phyloP scores from a whole-genome alignment of 768 basidiomycete genomes.

The Boletus rubropictus region DNA sequence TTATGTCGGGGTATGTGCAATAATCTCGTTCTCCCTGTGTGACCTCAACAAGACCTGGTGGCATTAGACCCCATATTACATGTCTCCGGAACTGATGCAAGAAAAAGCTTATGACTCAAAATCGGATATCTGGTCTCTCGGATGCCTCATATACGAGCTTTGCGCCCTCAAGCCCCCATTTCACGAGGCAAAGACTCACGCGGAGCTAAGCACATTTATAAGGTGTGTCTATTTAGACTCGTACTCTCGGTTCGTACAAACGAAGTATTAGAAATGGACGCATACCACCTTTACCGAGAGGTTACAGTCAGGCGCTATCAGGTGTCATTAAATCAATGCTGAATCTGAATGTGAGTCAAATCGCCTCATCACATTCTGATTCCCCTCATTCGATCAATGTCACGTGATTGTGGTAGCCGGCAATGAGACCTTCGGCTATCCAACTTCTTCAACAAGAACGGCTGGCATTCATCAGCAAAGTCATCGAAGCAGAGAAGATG shows the following conservation, averaged over 20 bases:
- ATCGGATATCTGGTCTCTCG: slow-evolving; percentile 97
- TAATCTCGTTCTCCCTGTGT: neutral
- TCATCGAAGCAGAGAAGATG: slow-evolving; percentile 77
- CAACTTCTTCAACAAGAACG: slow-evolving; percentile 80
- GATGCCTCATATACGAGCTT: slow-evolving; percentile 94
- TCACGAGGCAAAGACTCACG: slow-evolving; percentile 86
- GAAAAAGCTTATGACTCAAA: slow-evolving; percentile 97
- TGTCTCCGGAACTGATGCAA: slow-evolving; percentile 98
- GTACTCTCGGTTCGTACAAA: neutral
- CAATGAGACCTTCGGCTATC: slow-evolving; percentile 78
- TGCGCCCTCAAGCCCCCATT: slow-evolving; percentile 93
- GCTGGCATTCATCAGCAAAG: slow-evolving; percentile 62
- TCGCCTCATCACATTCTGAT: neutral
- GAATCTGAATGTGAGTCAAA: slow-evolving; percentile 61
- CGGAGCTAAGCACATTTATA: slow-evolving; percentile 77
- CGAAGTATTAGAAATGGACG: slow-evolving; percentile 58
- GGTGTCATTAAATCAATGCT: slow-evolving; percentile 84
- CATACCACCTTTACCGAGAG: slow-evolving; percentile 84
- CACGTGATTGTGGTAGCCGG: slow-evolving; percentile 46
- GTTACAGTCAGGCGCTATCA: slow-evolving; percentile 69
- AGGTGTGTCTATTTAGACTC: slow-evolving; percentile 42
- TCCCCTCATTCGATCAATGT: neutral
- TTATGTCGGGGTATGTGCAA: slow-evolving; percentile 81
- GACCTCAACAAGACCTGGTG: slow-evolving; percentile 35
- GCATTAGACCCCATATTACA: slow-evolving; percentile 94